Evolutionary conservation across 2,329 filamentous ascomycete species (phyloP).

Genomic region (Colletotrichum godetiae): DNA sequence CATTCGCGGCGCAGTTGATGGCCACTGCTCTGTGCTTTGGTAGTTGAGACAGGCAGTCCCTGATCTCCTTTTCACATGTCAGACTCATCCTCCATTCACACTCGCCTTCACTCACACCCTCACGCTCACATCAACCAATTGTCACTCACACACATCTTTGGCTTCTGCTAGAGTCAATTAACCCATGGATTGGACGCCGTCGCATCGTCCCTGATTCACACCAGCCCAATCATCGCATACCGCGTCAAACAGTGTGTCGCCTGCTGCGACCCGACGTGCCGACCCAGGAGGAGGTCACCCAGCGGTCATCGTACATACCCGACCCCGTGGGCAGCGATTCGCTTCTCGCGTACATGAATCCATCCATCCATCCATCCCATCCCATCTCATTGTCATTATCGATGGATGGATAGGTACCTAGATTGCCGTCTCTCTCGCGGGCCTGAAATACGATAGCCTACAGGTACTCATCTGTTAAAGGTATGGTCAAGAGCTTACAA

Average conservation of each 20-base stretch:
- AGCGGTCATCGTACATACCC: constrained; percentile 25
- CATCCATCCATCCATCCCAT: background rate
- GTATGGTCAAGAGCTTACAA: background rate
- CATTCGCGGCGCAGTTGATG: background rate
- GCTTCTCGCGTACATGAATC: constrained; percentile 4
- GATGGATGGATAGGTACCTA: background rate
- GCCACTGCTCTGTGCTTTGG: background rate
- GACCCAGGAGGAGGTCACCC: background rate
- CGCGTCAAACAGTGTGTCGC: constrained; percentile 14
- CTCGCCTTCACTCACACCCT: background rate
- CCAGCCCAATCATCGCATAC: constrained; percentile 27
- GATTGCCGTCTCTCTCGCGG: background rate
- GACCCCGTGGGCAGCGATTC: constrained; percentile 11
- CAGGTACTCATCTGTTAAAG: background rate
- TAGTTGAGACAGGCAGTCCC: background rate
- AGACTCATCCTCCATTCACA: background rate
- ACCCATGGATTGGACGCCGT: constrained; percentile 14
- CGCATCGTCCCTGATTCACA: constrained; percentile 27
- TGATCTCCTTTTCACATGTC: constrained; percentile 32
- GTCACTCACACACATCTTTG: background rate
- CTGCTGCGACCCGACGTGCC: constrained; percentile 13
- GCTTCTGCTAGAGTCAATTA: constrained; percentile 20
- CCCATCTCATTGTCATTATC: background rate
- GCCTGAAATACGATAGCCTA: background rate
- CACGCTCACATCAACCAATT: background rate